Base-by-base conservation (phyloP, 2,329 filamentous ascomycete species). In the Pseudogymnoascus sp. region DNA sequence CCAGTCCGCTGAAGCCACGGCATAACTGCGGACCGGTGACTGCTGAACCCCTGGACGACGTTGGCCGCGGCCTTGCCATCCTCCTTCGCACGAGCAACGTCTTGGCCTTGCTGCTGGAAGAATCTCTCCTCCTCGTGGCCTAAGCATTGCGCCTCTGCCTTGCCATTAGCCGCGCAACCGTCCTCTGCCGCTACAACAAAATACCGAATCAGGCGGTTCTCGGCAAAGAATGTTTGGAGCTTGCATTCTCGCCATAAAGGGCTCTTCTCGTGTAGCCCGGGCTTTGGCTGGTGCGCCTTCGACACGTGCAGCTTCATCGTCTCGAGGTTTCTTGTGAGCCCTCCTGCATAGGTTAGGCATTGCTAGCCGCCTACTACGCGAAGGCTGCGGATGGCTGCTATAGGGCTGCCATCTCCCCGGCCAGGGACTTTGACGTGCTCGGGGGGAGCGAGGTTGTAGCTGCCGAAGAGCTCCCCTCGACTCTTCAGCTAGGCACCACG, bases 51-150 rank as follows among this genome's bases (percentile, higher is more conserved):
- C 4, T 65, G 14, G 41, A 60, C 60, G 33, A 64, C 30, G 25
- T 64, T 64, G 35, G 64, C 62, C 16, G 33, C 62, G 42, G 60
- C 60, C 35, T 59, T 64, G 35, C 16, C 30, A 42, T 65, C 62
- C 19, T 62, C 58, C 41, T 65, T 22, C 5, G 36, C 22, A 16
- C 16, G 5, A 22, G 28, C n/a, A 5, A 16, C 36, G 39, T 64
- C 61, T 11, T 64, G 1, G 33, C 23, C 23, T 5, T 39, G 61
- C 55, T 28, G 38, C 30, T n/a, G 33, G 35, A 62, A 63, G 33
- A 60, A 60, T 7, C 8, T 25, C 58, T 60, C 58, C 33, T 60
- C 58, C 16, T 39, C 16, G 35, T 9, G 7, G n/a, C 8, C n/a
- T 1, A 60, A 5, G 58, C 58, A n/a, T 6, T 39, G 35, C 16